Base-by-base conservation (phyloP, 1,284 basidiomycete species). In the Apiotrichum mycotoxinovorans region DNA sequence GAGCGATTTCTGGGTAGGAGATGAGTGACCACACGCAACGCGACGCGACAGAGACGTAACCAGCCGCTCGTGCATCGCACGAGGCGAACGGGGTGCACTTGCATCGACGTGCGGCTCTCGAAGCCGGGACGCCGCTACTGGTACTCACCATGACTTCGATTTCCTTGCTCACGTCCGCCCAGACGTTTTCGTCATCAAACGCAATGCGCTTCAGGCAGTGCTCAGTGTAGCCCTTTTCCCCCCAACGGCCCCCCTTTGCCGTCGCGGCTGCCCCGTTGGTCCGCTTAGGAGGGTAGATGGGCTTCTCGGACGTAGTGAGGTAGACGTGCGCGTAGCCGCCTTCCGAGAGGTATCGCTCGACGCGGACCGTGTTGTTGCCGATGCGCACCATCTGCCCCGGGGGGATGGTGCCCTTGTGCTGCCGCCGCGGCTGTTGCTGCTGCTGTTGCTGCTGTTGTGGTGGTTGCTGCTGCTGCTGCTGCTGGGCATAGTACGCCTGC, bases 251-350 rank as follows among this genome's bases (percentile, higher is more conserved):
- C 55, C 65, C 70, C 48, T 26, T 11, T 14, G 15, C 17, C 12
- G 30, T 14, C 9, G 15, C 62, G 66, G 25, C 43, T 30, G 30
- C 60, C 52, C 18, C 51, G 30, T 30, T 50, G 38, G 46, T 45
- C 14, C 54, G 48, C 46, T 56, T 64, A 14, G 72, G 73, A 0
- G 73, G 72, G 77, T 87, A 88, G 47, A 98, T 88, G 2, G 93
- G 91, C 51, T 83, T 81, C 4, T 88, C 83, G 8, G 93, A 93
- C 55, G 85, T 83, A 54, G 96, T 94, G 58, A 98, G 86, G 79
- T 99, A 99, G 49, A 99, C 95, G 79, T 97, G 91, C 1, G 96
- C 95, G 75, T 98, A 99, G 18, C 96, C 96, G 78, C 93, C 94
- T 85, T 98, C 94, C 52, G 87, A 90, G 51, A 99, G 84, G 80